Conservation (phyloP, 345 rosid genomes). For the Eucalyptus sp. region DNA sequence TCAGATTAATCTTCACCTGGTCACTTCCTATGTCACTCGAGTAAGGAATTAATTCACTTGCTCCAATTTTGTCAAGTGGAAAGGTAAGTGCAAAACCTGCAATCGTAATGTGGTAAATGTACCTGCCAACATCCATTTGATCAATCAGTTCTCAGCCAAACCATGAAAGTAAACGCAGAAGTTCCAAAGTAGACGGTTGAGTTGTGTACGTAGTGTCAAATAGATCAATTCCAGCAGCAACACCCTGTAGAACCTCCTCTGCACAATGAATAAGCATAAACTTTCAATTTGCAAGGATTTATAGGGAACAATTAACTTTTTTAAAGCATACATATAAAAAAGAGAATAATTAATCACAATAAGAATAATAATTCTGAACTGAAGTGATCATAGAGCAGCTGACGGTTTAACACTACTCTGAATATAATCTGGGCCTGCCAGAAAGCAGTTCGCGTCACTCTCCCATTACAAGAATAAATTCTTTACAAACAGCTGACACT, state of each 20-base stretch:
- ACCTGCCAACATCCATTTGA: slow-evolving; percentile 22
- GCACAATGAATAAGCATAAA: neutral
- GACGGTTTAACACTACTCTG: neutral
- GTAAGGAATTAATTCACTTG: neutral
- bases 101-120: slow-evolving; percentile 54
- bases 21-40: slow-evolving; percentile 18
- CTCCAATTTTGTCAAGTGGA: slow-evolving; percentile 18
- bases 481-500: neutral
- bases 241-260: slow-evolving; percentile 75
- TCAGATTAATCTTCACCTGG: slow-evolving; percentile 44
- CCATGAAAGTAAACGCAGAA: neutral
- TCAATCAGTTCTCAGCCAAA: neutral
- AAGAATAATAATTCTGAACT: neutral
- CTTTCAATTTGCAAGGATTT: neutral
- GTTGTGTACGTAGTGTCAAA: slow-evolving; percentile 51
- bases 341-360: neutral
- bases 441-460: neutral
- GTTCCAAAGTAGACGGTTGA: neutral
- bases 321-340: neutral
- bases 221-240: slow-evolving; percentile 72
- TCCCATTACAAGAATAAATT: neutral
- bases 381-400: neutral
- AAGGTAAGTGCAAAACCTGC: slow-evolving; percentile 66
- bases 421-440: neutral
- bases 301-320: neutral